Base-by-base conservation (phyloP, 2,329 filamentous ascomycete species). In the Camillea tinctor region DNA sequence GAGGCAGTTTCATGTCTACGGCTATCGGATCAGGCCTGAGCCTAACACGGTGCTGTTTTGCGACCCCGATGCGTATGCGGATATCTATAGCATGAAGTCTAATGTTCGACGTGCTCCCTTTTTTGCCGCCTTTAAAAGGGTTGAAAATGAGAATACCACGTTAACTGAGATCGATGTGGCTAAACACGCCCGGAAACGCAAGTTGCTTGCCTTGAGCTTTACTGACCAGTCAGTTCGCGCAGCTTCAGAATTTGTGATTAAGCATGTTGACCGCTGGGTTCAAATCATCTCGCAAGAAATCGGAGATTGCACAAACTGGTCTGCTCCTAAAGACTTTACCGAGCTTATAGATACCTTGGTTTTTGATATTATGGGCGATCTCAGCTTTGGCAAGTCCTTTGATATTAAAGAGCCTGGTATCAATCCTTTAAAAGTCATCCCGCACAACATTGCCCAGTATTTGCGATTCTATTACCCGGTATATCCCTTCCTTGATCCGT, bases 321-420 rank as follows among this genome's bases (percentile, higher is more conserved):
- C 64, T 21, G 26, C 55, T 2, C 40, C 66, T 7, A 23, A 64
- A 4, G 65, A 70, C 26, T 52, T 68, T 15, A 6, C 52, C 1
- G 52, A 61, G 9, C 52, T 44, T 11, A 7, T 67, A 1, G 57
- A 63, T 15, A 4, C 13, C 11, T 57, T 68, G 8, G 36, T 55
- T 4, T 67, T 68, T 22, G 66, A 68, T 20, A 62, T 68, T 20
- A 64, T 69, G 62, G 64, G 61, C 2, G 67, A 68, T n/a, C 61
- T 71, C 1, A 50, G 58, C 49, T 71, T 71, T 54, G 68, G 68
- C 1, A 59, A 51, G 23, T 69, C 67, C 1, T 69, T 71, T 54
- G 55, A 69, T 52, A 60, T 66, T 22, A 69, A 71, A 36, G 67
- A 71, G 50, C 68, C 69, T 4, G 65, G 59, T 6, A 52, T 63